Evolutionary conservation across 208 protist genomes (phyloP).

Genomic region (Acanthamoeba royreba): DNA sequence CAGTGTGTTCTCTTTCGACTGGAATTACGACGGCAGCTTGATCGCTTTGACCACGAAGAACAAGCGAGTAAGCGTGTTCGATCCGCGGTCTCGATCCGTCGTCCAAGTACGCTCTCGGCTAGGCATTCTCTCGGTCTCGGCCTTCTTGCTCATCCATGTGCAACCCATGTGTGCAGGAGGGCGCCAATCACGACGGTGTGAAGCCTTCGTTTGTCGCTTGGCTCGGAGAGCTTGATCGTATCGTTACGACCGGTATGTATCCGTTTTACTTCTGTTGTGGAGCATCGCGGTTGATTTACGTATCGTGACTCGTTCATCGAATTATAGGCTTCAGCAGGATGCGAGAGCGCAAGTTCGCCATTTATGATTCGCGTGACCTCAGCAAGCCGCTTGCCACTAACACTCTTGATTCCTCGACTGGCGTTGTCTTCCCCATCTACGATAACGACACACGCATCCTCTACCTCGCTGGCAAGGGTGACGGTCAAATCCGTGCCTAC

Average conservation of each 20-base stretch:
- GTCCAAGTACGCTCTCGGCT: not conserved
- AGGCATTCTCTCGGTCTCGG: not conserved
- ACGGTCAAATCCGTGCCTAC: slow-evolving; percentile 92
- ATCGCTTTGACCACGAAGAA: slow-evolving; percentile 38
- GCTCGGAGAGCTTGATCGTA: not conserved
- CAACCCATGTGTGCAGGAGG: not conserved
- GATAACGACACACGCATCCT: slow-evolving; percentile 67
- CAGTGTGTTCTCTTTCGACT: not conserved
- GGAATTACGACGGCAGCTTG: slow-evolving; percentile 31
- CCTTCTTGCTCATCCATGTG: not conserved
- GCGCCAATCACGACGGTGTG: not conserved
- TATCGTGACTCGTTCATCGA: too few relatives aligned
- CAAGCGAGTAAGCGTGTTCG: slow-evolving; percentile 4
- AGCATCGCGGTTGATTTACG: too few relatives aligned
- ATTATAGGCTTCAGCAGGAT: slow-evolving; percentile 67
- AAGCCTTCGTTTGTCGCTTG: slow-evolving; percentile 12
- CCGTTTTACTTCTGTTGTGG: too few relatives aligned
- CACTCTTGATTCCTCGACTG: slow-evolving; percentile 68
- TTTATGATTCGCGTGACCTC: slow-evolving; percentile 61
- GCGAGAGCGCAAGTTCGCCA: slow-evolving; percentile 58
- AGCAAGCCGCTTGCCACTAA: slow-evolving; percentile 57
- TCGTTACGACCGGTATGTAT: too few relatives aligned
- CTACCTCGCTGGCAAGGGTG: slow-evolving; percentile 82
- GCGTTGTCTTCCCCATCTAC: slow-evolving; percentile 69
- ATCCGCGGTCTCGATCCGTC: not conserved